Evolutionary conservation across 345 rosid genomes (phyloP).

Genomic region (Camelina sativa): DNA sequence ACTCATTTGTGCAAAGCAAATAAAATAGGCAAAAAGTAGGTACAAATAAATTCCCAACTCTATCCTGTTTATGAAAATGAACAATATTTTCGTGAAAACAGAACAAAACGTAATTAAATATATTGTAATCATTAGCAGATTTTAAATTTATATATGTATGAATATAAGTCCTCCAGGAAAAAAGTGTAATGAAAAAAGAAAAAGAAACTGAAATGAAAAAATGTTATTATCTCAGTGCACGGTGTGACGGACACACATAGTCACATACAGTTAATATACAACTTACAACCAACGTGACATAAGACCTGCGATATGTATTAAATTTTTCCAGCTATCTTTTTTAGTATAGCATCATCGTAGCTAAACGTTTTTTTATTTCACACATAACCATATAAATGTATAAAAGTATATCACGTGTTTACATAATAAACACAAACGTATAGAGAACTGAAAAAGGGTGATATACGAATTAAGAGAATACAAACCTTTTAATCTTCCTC

Average conservation of each 20-base stretch:
- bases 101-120: constrained; percentile 9
- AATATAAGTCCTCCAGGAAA: background rate
- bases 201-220: background rate
- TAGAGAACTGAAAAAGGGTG: constrained; percentile 1
- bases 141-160: background rate
- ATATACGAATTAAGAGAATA: constrained; percentile 21
- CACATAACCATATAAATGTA: background rate
- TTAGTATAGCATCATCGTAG: background rate
- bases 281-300: constrained; percentile 45
- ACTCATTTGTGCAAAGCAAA: constrained; percentile 31
- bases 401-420: constrained; percentile 25
- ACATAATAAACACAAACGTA: constrained; percentile 6
- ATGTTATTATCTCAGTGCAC: constrained; percentile 29
- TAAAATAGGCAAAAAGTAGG: constrained; percentile 27
- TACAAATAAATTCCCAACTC: constrained; percentile 8
- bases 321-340: constrained; percentile 38
- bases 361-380: constrained; percentile 12
- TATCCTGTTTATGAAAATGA: constrained; percentile 26
- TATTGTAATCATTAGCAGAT: constrained; percentile 27
- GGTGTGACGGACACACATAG: constrained; percentile 36
- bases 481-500: constrained; percentile 35
- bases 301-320: constrained; percentile 34
- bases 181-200: background rate
- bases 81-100: constrained; percentile 1
- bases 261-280: constrained; percentile 40